Evolutionary conservation across 345 rosid genomes (phyloP), one percentile per base, ranked within the genome.

Genomic region (Crucihimalaya himalaica): DNA sequence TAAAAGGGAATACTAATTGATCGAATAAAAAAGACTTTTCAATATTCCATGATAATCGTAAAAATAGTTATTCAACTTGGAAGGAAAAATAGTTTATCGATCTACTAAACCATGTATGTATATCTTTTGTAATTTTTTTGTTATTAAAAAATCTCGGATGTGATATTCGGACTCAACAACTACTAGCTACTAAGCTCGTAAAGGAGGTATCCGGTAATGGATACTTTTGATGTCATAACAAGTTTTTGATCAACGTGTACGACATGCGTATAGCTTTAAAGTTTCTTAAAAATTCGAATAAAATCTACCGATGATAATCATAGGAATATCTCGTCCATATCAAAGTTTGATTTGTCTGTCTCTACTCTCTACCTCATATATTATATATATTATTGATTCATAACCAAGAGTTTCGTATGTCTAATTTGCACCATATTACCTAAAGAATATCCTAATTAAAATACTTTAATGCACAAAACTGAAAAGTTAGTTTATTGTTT

Each of bases 161-260:
- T 39, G 12, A 28, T 72, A 62, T 71, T 71, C 69, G 62, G 76
- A 72, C 76, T 63, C 29, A 72, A 72, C 61, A 39, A 71, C 32
- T 62, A 71, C 3, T 12, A 71, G 59, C 37, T 55, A 31, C 37
- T 48, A 51, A 61, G 52, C 10, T 58, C 3, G 29, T 51, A 9
- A 23, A 37, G 16, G 18, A 15, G 45, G 54, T 52, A 72, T 51
- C 45, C 2, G 18, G n/a, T n/a, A n/a, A 71, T 61, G 61, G 27
- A 11, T 32, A 72, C 54, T 72, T 72, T 40, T 52, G 54, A 72
- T 27, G 16, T 52, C 20, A 72, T 20, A 29, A 72, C 18, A 50
- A 37, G 53, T 28, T 62, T 8, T 9, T 14, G 29, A 60, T 48
- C 8, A 43, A 31, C 6, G 60, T 71, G 15, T 35, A 71, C 28